A percentile compares a stretch with the other conserved stretches of the same genome.
Evolutionary conservation across 768 basidiomycete genomes (phyloP).

Genomic region (Hypsizygus marmoreus): DNA sequence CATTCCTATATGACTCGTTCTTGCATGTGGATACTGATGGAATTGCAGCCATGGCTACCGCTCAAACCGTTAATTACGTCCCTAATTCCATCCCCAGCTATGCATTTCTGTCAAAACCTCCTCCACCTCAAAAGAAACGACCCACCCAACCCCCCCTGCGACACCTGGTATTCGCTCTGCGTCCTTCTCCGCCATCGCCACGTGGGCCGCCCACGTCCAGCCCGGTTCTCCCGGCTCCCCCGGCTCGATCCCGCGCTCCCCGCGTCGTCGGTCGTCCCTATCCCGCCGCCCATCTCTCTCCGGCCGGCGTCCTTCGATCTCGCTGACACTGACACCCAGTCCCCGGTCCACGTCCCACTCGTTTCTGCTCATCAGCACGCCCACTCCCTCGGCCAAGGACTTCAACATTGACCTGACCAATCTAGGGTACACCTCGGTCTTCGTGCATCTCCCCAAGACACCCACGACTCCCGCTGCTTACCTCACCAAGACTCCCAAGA

Average conservation of each 20-base stretch:
- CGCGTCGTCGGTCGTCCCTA: conserved; percentile 34
- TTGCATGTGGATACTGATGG: conserved; percentile 2
- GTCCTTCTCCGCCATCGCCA: conserved; percentile 49
- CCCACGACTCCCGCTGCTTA: conserved; percentile 43
- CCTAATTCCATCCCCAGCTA: conserved; percentile 23
- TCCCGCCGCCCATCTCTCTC: conserved; percentile 26
- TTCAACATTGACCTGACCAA: conserved; percentile 56
- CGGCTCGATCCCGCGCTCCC: too few species aligned
- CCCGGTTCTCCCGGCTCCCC: conserved; percentile 66
- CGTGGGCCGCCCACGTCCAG: conserved; percentile 68
- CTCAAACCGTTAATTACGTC: conserved; percentile 4
- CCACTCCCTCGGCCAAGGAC: conserved; percentile 48
- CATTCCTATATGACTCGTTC: conserved; percentile 8
- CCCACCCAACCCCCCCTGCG: conserved; percentile 32
- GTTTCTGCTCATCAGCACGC: conserved; percentile 47
- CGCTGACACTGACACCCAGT: conserved; percentile 24
- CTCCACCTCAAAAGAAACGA: conserved; percentile 38
- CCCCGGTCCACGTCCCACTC: conserved; percentile 45
- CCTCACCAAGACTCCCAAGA: conserved; percentile 24
- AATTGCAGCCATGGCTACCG: conserved; percentile 7
- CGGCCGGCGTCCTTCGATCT: conserved; percentile 34
- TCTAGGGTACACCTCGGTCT: conserved; percentile 67
- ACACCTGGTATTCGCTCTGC: conserved; percentile 35
- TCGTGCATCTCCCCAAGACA: conserved; percentile 58
- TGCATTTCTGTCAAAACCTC: conserved; percentile 46